Base-by-base conservation (phyloP, 345 rosid genomes). In the Rhodomyrtus tomentosa region DNA sequence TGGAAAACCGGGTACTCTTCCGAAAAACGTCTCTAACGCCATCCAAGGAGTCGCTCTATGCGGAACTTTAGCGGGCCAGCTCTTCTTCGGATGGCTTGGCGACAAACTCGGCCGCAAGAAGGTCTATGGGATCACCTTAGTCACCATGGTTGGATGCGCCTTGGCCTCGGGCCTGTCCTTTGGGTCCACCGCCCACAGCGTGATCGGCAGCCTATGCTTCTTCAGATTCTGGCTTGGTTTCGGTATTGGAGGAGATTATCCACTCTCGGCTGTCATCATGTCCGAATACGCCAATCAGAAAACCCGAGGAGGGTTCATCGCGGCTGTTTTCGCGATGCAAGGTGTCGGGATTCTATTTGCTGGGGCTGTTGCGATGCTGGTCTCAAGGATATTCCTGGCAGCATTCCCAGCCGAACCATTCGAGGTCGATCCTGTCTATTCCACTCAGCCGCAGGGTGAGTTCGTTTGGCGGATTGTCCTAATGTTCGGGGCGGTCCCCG, bases 201-300 rank as follows among this genome's bases (percentile, higher is more conserved):
- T 91, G 50, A 83, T 93, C 25, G 89, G 86, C 8, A 88, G 89
- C 42, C 93, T 95, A 22, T 95, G 98, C 87, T 95, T 93, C 93
- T 95, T 95, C 85, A 91, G 98, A 54, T 93, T 93, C 88, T 95
- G 98, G 98, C 96, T 93, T 0, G 96, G 96, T 3, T 93, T 93
- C 15, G 96, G 98, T 42, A 95, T 95, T 27, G 96, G 98, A 29
- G 98, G 98, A 7, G 96, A 95, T 86, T 95, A 95, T 81, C 98
- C 98, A 0, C 95, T 95, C 40, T 95, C 98, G 0, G 95, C 96
- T 7, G 94, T 92, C 36, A 93, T 95, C 58, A 95, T 95, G 96
- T 95, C 96, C 0, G 96, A 95, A 84, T 95, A 95, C 49, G 92
- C 95, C 56, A 93, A 89, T 86, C 92, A 91, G 81, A 91, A 89